Percentiles rank a stretch among this genome's conserved stretches.
Evolutionary conservation across 2,329 filamentous ascomycete species (phyloP).

Genomic region (Fusarium sp.): DNA sequence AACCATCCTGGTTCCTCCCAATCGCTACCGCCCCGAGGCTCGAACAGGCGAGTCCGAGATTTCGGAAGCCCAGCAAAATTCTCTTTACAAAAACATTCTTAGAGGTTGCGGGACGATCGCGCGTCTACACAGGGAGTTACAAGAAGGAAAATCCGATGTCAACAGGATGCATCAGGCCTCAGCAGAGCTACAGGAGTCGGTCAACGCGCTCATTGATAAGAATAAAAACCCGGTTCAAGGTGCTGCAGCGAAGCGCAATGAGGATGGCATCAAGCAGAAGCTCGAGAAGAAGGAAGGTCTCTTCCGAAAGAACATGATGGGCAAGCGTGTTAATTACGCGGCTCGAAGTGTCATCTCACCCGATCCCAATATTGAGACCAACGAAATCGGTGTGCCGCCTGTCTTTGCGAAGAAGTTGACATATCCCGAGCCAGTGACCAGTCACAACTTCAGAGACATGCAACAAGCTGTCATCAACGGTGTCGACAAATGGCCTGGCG

Average conservation of each 20-base stretch:
- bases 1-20: conserved; percentile 87
- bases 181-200: conserved; percentile 83
- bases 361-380: conserved; percentile 98
- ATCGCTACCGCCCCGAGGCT: conserved; percentile 88
- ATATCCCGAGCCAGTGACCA: conserved; percentile 96
- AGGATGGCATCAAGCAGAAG: conserved; percentile 97
- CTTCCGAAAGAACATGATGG: conserved; percentile 99
- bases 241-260: conserved; percentile 77
- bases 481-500: conserved; percentile 91
- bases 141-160: conserved; percentile 60
- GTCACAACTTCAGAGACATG: conserved; percentile 95
- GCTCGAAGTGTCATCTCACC: conserved; percentile 98
- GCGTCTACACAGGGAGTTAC: conserved; percentile 69
- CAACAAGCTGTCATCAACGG: conserved; percentile 97
- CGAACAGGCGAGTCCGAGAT: conserved; percentile 82
- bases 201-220: conserved; percentile 93
- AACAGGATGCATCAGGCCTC: conserved; percentile 83
- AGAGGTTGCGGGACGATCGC: conserved; percentile 77
- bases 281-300: conserved; percentile 98
- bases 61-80: conserved; percentile 88
- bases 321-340: conserved; percentile 98
- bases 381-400: conserved; percentile 97
- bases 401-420: conserved; percentile 97
- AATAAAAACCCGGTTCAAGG: conserved; percentile 86
- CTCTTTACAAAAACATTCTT: conserved; percentile 85